Percentiles rank a stretch among this genome's conserved stretches.
These are phyloP conservation scores for Suillus variegatus DNA, from an alignment of 768 basidiomycete genomes.

Conservation along the genomic window DNA sequence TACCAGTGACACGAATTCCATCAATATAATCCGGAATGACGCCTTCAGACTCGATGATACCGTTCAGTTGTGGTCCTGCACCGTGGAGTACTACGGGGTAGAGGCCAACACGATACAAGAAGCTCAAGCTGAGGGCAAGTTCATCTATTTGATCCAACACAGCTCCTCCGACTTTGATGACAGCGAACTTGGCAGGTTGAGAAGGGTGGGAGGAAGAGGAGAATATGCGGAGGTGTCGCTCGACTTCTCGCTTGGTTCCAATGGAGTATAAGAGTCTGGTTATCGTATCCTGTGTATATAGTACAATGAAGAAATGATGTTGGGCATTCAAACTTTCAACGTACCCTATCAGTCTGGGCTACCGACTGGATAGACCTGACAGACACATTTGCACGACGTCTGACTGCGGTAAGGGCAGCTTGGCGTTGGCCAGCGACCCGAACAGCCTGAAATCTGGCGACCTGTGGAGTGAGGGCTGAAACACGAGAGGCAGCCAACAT, in stretches of 20 bases:
- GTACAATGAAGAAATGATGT: background rate
- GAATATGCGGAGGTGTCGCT: slow-evolving; percentile 97
- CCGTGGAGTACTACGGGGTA: slow-evolving; percentile 98
- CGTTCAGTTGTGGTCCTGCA: slow-evolving; percentile 93
- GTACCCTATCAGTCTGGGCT: slow-evolving; percentile 75
- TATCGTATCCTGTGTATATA: slow-evolving; percentile 79
- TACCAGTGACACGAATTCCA: slow-evolving; percentile 95
- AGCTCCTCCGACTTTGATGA: slow-evolving; percentile 97
- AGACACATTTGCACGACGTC: slow-evolving; percentile 35
- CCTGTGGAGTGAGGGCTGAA: slow-evolving; percentile 21
- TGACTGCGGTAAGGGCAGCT: slow-evolving; percentile 41
- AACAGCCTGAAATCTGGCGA: slow-evolving; percentile 43
- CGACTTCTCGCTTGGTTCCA: slow-evolving; percentile 96
- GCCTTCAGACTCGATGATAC: slow-evolving; percentile 89
- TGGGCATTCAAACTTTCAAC: slow-evolving; percentile 21
- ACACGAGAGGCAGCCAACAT: slow-evolving; percentile 35
- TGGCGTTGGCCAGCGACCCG: slow-evolving; percentile 46
- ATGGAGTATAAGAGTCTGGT: slow-evolving; percentile 95
- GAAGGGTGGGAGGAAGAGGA: slow-evolving; percentile 89
- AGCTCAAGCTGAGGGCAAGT: slow-evolving; percentile 92
- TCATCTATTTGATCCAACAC: slow-evolving; percentile 92
- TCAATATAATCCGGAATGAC: slow-evolving; percentile 96
- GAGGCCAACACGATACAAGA: slow-evolving; percentile 95
- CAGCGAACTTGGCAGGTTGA: slow-evolving; percentile 92
- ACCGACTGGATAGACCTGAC: slow-evolving; percentile 56